Evolutionary conservation across 495 filamentous ascomycete genomes (phyloP).

Genomic region (Copromyces sp.): DNA sequence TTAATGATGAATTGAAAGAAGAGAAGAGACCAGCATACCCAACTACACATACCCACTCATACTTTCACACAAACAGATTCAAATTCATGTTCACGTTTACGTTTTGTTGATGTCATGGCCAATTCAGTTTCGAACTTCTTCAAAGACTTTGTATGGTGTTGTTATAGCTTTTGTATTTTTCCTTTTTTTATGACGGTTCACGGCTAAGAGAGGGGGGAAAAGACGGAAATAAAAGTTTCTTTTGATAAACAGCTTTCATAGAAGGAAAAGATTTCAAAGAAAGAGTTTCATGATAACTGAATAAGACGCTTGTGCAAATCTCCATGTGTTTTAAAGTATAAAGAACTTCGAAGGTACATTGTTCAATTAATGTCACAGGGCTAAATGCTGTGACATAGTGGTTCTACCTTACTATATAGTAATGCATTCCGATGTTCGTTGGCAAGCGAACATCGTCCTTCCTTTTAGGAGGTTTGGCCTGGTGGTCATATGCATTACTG

Average conservation of each 20-base stretch:
- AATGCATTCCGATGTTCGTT: too few species aligned
- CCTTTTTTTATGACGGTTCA: background rate
- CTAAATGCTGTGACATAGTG: too few species aligned
- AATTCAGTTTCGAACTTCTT: background rate
- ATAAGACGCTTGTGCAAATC: too few species aligned
- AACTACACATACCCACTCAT: background rate
- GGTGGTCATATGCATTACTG: too few species aligned
- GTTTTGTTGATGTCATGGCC: background rate
- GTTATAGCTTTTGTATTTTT: background rate
- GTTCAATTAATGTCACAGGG: too few species aligned
- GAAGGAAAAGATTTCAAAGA: background rate
- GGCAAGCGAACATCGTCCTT: too few species aligned
- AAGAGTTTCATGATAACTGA: background rate
- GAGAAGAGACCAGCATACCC: background rate
- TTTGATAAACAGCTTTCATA: background rate
- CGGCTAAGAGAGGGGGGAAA: background rate
- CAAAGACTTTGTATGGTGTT: background rate
- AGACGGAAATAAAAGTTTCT: background rate
- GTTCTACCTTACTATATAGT: too few species aligned
- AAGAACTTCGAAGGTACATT: too few species aligned
- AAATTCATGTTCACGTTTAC: background rate
- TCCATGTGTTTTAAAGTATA: too few species aligned
- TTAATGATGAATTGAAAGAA: constrained; percentile 1
- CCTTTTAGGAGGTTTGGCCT: too few species aligned
- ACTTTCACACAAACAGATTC: background rate